phyloP scores from a whole-genome alignment of 352 stramenopile species.

The Phytophthora ramorum region DNA sequence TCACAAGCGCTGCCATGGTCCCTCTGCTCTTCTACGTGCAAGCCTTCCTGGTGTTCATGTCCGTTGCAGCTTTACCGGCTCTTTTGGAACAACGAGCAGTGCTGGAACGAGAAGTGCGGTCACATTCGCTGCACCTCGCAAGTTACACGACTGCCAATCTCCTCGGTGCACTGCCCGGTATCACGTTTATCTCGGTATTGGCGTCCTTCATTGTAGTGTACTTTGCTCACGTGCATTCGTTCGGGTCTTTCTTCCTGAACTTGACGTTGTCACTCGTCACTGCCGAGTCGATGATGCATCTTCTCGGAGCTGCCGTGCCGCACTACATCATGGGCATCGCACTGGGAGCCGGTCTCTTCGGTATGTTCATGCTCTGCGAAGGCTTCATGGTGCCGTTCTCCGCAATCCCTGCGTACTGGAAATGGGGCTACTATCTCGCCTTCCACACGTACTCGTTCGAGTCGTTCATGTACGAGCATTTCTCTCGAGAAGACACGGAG shows the following conservation, averaged over 20 bases:
- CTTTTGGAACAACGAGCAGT: constrained; percentile 87
- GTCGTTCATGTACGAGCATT: constrained; percentile 83
- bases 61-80: constrained; percentile 85
- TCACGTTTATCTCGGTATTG: constrained; percentile 65
- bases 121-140: constrained; percentile 64
- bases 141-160: constrained; percentile 84
- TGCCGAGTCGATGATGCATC: constrained; percentile 77
- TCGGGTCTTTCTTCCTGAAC: constrained; percentile 65
- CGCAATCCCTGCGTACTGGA: constrained; percentile 66
- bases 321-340: constrained; percentile 88
- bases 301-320: constrained; percentile 68
- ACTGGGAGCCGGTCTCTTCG: constrained; percentile 71
- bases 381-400: constrained; percentile 73
- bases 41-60: constrained; percentile 93
- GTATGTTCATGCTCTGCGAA: constrained; percentile 85
- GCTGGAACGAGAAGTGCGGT: constrained; percentile 77
- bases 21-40: constrained; percentile 90
- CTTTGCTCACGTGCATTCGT: constrained; percentile 60
- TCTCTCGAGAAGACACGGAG: constrained; percentile 33
- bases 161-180: constrained; percentile 71
- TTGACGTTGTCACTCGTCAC: constrained; percentile 73
- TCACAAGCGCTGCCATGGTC: constrained; percentile 46
- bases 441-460: constrained; percentile 87
- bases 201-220: constrained; percentile 61
- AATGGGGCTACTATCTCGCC: constrained; percentile 80